Evolutionary conservation across 306 rosid species (phyloP).

Genomic region (Echinosophora koreensis): DNA sequence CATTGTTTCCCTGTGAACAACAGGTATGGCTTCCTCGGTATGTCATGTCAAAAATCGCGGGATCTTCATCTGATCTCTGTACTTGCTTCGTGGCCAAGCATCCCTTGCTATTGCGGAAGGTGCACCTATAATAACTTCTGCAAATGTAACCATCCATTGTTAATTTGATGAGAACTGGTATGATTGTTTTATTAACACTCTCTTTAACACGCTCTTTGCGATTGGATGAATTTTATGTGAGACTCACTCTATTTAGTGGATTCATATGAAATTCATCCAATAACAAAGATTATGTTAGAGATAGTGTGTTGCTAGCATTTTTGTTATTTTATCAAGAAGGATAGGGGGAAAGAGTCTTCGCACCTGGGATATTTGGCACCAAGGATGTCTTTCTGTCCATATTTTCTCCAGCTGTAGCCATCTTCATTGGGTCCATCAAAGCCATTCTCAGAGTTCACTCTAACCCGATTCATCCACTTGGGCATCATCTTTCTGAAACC

Average conservation of each 20-base stretch:
- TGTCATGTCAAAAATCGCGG: conserved; percentile 64
- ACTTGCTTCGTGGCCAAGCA: conserved; percentile 87
- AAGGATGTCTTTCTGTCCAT: conserved; percentile 90
- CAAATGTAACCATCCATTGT: conserved; percentile 40
- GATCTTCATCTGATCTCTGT: conserved; percentile 86
- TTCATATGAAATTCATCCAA: too few relatives aligned
- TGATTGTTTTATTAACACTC: conserved; percentile 1
- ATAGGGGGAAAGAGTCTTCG: conserved; percentile 9
- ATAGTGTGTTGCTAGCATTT: too few relatives aligned
- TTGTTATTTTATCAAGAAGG: neutral
- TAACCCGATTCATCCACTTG: conserved; percentile 70
- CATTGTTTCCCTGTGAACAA: conserved; percentile 52
- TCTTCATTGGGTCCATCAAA: conserved; percentile 75
- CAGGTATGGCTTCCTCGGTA: conserved; percentile 82
- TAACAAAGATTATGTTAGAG: too few relatives aligned
- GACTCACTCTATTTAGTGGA: too few relatives aligned
- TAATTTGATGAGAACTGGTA: conserved; percentile 27
- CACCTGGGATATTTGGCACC: conserved; percentile 84
- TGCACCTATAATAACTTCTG: conserved; percentile 94
- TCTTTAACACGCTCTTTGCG: too few relatives aligned
- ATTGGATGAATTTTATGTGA: too few relatives aligned
- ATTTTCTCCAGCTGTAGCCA: conserved; percentile 89
- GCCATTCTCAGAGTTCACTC: conserved; percentile 66
- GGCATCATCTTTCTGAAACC: conserved; percentile 71
- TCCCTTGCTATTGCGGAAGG: conserved; percentile 63